Percentiles rank a stretch among this genome's conserved stretches.
phyloP scores from a whole-genome alignment of 805 yeast species.

The Cyberlindnera subsufficiens region DNA sequence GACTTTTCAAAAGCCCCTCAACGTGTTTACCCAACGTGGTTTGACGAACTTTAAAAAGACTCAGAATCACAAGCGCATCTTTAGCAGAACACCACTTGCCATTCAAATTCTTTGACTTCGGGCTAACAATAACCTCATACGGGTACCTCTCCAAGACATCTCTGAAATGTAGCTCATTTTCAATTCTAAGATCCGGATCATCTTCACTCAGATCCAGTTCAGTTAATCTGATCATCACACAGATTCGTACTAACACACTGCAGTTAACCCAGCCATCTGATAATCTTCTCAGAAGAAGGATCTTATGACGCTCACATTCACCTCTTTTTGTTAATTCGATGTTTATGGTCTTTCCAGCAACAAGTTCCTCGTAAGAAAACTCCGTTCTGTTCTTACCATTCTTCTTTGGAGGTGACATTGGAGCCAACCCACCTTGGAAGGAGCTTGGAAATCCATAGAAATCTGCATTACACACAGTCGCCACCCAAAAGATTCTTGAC shows the following conservation, averaged over 20 bases:
- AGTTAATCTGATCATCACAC: conserved; percentile 14
- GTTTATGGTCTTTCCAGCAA: conserved; percentile 1
- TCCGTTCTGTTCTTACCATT: neutral
- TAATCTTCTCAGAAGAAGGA: conserved; percentile 10
- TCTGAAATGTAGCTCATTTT: conserved; percentile 20
- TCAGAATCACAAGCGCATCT: conserved; percentile 16
- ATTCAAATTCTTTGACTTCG: conserved; percentile 8
- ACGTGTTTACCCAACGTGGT: conserved; percentile 3
- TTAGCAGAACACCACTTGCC: conserved; percentile 24
- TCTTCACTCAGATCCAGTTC: conserved; percentile 16
- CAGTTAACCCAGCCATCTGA: conserved; percentile 25
- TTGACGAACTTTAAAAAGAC: neutral
- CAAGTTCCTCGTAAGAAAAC: conserved; percentile 4
- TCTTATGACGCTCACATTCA: neutral
- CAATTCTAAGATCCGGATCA: conserved; percentile 23
- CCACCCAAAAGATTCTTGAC: conserved; percentile 8
- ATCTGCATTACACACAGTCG: conserved; percentile 7
- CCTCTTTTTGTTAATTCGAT: conserved; percentile 9
- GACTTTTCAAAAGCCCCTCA: conserved; percentile 5
- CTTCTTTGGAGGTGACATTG: conserved; percentile 3
- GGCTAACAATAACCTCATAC: conserved; percentile 14
- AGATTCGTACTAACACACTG: conserved; percentile 9
- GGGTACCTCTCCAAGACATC: conserved; percentile 17
- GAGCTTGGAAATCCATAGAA: conserved; percentile 18
- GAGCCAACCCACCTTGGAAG: conserved; percentile 18